phyloP scores from a whole-genome alignment of 2,329 filamentous ascomycete genomes.

The Fusarium sublunatum region DNA sequence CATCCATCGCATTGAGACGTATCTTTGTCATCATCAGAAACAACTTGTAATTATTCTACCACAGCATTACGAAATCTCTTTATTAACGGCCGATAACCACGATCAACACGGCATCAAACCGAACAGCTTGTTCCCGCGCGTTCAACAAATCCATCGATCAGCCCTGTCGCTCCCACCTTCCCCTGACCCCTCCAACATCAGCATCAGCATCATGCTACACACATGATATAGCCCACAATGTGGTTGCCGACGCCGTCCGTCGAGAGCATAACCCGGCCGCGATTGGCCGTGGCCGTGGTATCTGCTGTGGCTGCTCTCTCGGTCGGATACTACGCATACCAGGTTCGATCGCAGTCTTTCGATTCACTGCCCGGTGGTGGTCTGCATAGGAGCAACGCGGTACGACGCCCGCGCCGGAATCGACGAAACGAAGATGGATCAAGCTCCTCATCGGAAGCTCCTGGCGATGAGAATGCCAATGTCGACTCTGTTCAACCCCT shows the following conservation, averaged over 20 bases:
- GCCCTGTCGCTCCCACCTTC: slow-evolving; percentile 6
- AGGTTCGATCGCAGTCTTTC: slow-evolving; percentile 45
- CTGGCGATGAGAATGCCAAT: slow-evolving; percentile 59
- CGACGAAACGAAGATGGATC: slow-evolving; percentile 54
- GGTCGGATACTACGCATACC: slow-evolving; percentile 69
- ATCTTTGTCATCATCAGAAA: slow-evolving; percentile 40
- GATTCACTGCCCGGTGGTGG: slow-evolving; percentile 47
- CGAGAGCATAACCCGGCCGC: slow-evolving; percentile 66
- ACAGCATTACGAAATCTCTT: background rate
- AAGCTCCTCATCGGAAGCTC: slow-evolving; percentile 55
- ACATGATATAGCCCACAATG: slow-evolving; percentile 54
- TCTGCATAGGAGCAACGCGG: slow-evolving; percentile 74
- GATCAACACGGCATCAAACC: background rate
- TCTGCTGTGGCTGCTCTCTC: slow-evolving; percentile 68
- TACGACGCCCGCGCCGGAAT: slow-evolving; percentile 63
- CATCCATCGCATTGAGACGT: slow-evolving; percentile 10
- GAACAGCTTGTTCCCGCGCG: background rate
- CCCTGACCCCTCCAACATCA: slow-evolving; percentile 26
- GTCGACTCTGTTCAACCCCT: slow-evolving; percentile 45
- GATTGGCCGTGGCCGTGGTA: slow-evolving; percentile 65
- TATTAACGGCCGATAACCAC: background rate
- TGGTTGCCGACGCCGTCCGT: slow-evolving; percentile 61
- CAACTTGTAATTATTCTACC: slow-evolving; percentile 18
- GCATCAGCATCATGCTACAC: slow-evolving; percentile 52
- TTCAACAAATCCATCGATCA: slow-evolving; percentile 3